Evolutionary conservation across 495 filamentous ascomycete species (phyloP).

Genomic region (Apodospora peruviana): DNA sequence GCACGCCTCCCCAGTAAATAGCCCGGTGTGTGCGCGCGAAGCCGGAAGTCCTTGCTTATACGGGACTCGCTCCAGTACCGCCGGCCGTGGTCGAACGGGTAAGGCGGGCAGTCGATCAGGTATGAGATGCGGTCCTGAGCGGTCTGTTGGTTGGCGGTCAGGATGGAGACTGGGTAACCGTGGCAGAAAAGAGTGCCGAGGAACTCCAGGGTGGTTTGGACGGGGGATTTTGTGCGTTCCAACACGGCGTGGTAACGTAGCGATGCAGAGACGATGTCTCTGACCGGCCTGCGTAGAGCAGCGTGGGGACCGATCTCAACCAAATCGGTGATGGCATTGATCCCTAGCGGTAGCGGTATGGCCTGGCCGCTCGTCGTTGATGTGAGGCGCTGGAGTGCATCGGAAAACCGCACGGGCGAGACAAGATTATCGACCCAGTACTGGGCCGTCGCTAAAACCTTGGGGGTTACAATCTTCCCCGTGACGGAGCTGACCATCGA

Average conservation of each 20-base stretch:
- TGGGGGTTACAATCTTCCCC: conserved; percentile 13
- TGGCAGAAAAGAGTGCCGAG: conserved; percentile 28
- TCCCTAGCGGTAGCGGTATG: not conserved
- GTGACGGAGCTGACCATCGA: conserved; percentile 34
- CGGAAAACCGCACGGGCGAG: conserved; percentile 37
- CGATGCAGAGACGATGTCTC: not conserved
- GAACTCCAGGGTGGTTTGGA: conserved; percentile 21
- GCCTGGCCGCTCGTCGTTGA: not conserved
- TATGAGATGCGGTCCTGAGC: conserved; percentile 10
- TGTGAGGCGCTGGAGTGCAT: conserved; percentile 24
- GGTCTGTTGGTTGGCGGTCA: not conserved
- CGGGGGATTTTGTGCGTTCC: conserved; percentile 15
- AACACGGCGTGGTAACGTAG: conserved; percentile 21
- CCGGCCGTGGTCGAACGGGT: conserved; percentile 33
- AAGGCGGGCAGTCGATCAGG: conserved; percentile 25
- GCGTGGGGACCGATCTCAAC: conserved; percentile 56
- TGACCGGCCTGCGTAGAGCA: conserved; percentile 32
- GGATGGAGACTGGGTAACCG: conserved; percentile 24
- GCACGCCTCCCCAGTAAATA: conserved; percentile 37
- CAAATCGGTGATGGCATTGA: conserved; percentile 17
- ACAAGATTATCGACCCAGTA: conserved; percentile 46
- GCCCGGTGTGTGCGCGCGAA: conserved; percentile 16
- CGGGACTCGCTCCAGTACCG: conserved; percentile 36
- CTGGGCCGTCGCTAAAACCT: conserved; percentile 5
- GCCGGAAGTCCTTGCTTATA: conserved; percentile 36